phyloP scores from a whole-genome alignment of 1,284 basidiomycete genomes.

The Schizophyllum commune region DNA sequence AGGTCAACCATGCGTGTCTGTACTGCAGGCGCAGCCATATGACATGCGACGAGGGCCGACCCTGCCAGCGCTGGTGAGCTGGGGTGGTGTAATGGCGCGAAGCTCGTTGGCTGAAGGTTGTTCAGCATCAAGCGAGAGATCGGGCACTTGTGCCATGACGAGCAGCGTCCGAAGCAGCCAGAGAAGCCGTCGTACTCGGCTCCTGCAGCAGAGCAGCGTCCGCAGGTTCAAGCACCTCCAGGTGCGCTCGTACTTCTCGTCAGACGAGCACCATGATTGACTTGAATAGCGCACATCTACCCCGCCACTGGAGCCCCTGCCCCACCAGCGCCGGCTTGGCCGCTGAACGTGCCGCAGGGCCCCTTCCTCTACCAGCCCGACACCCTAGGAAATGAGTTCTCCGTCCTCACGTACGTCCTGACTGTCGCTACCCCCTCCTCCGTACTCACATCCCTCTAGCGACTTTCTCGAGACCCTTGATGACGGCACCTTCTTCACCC shows the following conservation, averaged over 20 bases:
- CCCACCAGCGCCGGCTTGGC: slow-evolving; percentile 39
- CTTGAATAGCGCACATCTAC: neutral
- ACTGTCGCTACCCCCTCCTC: slow-evolving; percentile 2
- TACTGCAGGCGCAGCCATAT: slow-evolving; percentile 92
- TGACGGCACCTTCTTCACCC: slow-evolving; percentile 62
- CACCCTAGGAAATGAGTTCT: slow-evolving; percentile 73
- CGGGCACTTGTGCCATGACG: slow-evolving; percentile 85
- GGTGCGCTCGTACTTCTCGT: slow-evolving; percentile 15
- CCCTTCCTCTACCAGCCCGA: slow-evolving; percentile 61
- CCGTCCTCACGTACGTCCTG: slow-evolving; percentile 62
- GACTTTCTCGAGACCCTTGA: slow-evolving; percentile 78
- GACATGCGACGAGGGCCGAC: slow-evolving; percentile 87
- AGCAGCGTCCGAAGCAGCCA: slow-evolving; percentile 50
- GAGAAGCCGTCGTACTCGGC: slow-evolving; percentile 32
- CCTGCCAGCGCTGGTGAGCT: slow-evolving; percentile 84
- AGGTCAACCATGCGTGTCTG: slow-evolving; percentile 87
- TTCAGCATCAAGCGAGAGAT: slow-evolving; percentile 85
- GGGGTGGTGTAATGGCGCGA: neutral
- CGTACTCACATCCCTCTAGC: slow-evolving; percentile 27
- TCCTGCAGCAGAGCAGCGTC: slow-evolving; percentile 11
- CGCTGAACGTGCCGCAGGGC: slow-evolving; percentile 38
- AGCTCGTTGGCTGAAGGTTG: slow-evolving; percentile 4
- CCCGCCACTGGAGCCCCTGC: slow-evolving; percentile 28
- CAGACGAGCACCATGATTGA: neutral
- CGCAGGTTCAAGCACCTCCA: slow-evolving; percentile 15